Evolutionary conservation across 805 yeast species (phyloP).

Genomic region (Kluyveromyces nonfermentans): DNA sequence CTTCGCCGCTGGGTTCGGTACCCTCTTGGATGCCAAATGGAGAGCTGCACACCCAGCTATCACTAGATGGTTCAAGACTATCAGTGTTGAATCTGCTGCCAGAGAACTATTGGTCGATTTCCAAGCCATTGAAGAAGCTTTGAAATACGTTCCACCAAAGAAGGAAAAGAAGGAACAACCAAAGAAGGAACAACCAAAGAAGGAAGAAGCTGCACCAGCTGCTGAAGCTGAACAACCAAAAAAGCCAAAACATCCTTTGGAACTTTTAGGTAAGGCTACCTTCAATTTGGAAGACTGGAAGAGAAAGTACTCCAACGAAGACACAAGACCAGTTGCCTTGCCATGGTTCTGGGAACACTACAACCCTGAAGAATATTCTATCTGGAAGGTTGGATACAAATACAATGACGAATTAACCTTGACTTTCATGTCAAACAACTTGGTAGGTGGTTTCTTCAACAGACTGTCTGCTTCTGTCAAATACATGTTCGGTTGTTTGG

Average conservation of each 20-base stretch:
- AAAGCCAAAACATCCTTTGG: conserved; percentile 88
- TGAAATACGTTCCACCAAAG: conserved; percentile 59
- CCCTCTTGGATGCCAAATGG: conserved; percentile 56
- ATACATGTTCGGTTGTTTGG: conserved; percentile 82
- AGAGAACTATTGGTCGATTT: conserved; percentile 40
- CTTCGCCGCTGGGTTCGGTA: conserved; percentile 30
- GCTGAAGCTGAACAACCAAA: conserved; percentile 38
- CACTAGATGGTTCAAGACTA: conserved; percentile 68
- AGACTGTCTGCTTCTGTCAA: conserved; percentile 82
- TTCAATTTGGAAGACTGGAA: conserved; percentile 79
- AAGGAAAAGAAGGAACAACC: conserved; percentile 40
- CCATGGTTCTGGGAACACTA: conserved; percentile 97
- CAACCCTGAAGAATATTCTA: conserved; percentile 85
- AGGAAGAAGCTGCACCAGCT: conserved; percentile 30
- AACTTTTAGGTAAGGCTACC: conserved; percentile 60
- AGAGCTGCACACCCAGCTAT: conserved; percentile 52
- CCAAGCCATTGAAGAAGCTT: conserved; percentile 53
- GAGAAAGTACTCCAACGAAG: conserved; percentile 91
- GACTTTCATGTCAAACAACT: conserved; percentile 95
- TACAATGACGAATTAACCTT: conserved; percentile 93
- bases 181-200: conserved; percentile 28
- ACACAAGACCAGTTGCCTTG: conserved; percentile 81
- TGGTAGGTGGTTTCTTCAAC: conserved; percentile 94
- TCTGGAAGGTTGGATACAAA: conserved; percentile 89
- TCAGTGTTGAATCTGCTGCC: conserved; percentile 38